A percentile compares a stretch with the other conserved stretches of the same genome.
These are phyloP conservation scores for Umbellularia californica DNA, from an alignment of 164 flowering plant species.

Conservation along the genomic window DNA sequence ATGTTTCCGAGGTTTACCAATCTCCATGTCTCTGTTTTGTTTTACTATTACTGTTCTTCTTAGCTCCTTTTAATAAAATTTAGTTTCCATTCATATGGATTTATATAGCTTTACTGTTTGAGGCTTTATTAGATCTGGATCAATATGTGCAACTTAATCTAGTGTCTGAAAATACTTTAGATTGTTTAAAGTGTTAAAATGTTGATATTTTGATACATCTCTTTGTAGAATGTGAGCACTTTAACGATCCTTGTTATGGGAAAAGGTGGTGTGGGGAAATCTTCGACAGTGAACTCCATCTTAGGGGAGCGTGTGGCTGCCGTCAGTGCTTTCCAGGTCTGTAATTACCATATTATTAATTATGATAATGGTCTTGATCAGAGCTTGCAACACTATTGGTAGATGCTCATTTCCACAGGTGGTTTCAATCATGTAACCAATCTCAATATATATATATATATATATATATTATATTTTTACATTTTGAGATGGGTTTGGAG, in stretches of 20 bases:
- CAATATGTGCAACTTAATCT: neutral
- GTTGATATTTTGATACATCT: neutral
- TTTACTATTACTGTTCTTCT: no score
- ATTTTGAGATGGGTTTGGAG: no score
- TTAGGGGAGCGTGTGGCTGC: slow-evolving; percentile 83
- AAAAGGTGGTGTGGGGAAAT: slow-evolving; percentile 97
- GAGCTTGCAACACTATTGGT: neutral
- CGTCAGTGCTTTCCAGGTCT: slow-evolving; percentile 87
- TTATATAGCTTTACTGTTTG: no score
- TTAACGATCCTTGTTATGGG: slow-evolving; percentile 96
- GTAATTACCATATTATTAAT: neutral
- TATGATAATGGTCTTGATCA: neutral
- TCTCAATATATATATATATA: no score
- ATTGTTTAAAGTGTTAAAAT: neutral
- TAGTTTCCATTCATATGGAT: no score
- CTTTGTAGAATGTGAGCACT: slow-evolving; percentile 60
- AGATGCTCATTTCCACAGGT: neutral
- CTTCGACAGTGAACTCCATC: slow-evolving; percentile 93
- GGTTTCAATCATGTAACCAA: no score
- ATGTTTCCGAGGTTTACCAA: no score
- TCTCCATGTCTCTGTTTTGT: no score
- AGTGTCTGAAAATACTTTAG: neutral
- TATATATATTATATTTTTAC: no score
- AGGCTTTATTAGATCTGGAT: neutral
- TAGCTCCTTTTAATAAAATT: no score